These are phyloP conservation scores for Glaciozyma martinii DNA, from an alignment of 768 basidiomycete species.

Conservation along the genomic window DNA sequence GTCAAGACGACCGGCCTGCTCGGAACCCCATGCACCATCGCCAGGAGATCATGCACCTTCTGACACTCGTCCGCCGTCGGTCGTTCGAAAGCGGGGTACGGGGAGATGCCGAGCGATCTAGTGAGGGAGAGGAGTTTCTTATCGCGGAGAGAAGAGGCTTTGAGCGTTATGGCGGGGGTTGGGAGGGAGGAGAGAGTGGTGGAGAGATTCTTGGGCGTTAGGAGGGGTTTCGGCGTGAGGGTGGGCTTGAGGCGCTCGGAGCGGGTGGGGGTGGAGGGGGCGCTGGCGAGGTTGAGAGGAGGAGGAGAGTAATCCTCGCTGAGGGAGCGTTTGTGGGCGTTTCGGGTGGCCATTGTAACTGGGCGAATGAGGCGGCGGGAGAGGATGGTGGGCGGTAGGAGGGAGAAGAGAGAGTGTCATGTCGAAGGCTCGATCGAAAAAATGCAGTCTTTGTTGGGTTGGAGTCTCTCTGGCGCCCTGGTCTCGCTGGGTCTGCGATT, in stretches of 20 bases:
- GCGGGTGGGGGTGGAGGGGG: background rate
- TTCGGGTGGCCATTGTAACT: background rate
- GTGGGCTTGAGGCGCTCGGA: background rate
- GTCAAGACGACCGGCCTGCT: conserved; percentile 22
- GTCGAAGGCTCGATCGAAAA: too few species aligned
- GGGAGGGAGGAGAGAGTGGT: background rate
- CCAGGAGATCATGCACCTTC: conserved; percentile 26
- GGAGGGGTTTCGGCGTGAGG: background rate
- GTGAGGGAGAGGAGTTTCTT: background rate
- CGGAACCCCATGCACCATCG: conserved; percentile 31
- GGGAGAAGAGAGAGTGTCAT: too few species aligned
- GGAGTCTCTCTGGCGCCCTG: too few species aligned
- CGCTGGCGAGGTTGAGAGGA: background rate
- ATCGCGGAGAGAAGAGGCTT: background rate
- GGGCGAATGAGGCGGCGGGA: background rate
- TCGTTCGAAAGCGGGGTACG: conserved; percentile 27
- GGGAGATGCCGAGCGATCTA: conserved; percentile 6
- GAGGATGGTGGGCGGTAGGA: background rate
- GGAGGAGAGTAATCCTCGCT: background rate
- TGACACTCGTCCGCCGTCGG: conserved; percentile 30
- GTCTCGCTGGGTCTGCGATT: too few species aligned
- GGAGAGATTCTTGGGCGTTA: background rate
- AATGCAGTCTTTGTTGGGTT: too few species aligned
- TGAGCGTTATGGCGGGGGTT: background rate
- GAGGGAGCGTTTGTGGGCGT: background rate